Conservation (phyloP, 2,329 filamentous ascomycete genomes). For the Chalara sp. region DNA sequence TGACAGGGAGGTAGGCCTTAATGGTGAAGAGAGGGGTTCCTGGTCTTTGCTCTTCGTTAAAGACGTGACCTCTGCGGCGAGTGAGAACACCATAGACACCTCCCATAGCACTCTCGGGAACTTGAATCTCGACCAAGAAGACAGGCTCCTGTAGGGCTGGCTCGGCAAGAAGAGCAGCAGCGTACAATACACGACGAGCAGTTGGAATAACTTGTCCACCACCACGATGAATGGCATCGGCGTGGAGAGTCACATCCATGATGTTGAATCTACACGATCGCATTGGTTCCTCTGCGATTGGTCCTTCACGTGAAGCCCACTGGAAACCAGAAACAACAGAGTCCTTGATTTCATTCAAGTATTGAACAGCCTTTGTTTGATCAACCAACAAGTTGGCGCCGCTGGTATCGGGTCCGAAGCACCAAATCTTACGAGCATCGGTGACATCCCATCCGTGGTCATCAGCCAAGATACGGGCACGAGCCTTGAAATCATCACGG, state of each 20-base stretch:
- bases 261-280: slow-evolving; percentile 97
- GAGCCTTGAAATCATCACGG: slow-evolving; percentile 98
- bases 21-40: slow-evolving; percentile 99
- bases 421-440: slow-evolving; percentile 99
- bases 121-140: slow-evolving; percentile 99
- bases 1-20: slow-evolving; percentile 94
- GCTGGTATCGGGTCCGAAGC: slow-evolving; percentile 95
- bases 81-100: slow-evolving; percentile 99
- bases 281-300: slow-evolving; percentile 97
- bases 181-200: slow-evolving; percentile 94
- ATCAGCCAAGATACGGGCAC: slow-evolving; percentile 92
- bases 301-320: slow-evolving; percentile 97
- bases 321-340: slow-evolving; percentile 99
- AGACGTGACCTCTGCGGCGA: slow-evolving; percentile 97
- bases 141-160: slow-evolving; percentile 93
- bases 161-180: slow-evolving; percentile 81
- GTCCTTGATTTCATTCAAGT: slow-evolving; percentile 99
- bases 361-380: slow-evolving; percentile 99
- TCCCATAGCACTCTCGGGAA: slow-evolving; percentile 97
- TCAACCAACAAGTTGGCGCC: slow-evolving; percentile 98
- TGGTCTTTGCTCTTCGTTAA: slow-evolving; percentile 94
- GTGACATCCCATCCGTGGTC: slow-evolving; percentile 99
- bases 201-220: slow-evolving; percentile 98
- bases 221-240: slow-evolving; percentile 99
- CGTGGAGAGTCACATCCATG: slow-evolving; percentile 98